phyloP scores from a whole-genome alignment of 805 yeast species.

The Komagataella phaffii region DNA sequence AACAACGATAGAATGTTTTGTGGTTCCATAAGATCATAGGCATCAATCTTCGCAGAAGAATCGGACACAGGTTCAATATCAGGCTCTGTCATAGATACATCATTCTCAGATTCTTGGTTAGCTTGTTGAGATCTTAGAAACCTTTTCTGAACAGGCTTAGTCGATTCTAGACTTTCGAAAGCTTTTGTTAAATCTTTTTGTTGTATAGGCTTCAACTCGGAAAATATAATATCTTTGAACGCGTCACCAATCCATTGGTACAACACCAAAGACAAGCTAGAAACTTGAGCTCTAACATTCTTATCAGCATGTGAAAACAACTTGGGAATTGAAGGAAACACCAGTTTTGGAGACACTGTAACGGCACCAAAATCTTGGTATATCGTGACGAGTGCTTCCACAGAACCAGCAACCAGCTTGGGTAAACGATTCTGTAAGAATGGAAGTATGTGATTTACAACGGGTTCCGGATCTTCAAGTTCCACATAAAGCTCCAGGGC shows the following conservation, averaged over 20 bases:
- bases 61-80: slow-evolving; percentile 23
- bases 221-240: slow-evolving; percentile 44
- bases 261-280: slow-evolving; percentile 51
- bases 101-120: slow-evolving; percentile 17
- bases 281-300: slow-evolving; percentile 72
- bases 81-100: slow-evolving; percentile 13
- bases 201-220: slow-evolving; percentile 80
- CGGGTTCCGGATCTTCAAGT: slow-evolving; percentile 48
- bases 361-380: slow-evolving; percentile 51
- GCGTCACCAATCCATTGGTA: slow-evolving; percentile 63
- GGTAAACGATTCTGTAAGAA: slow-evolving; percentile 54
- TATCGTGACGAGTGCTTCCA: slow-evolving; percentile 41
- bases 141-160: slow-evolving; percentile 38
- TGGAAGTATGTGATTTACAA: slow-evolving; percentile 56
- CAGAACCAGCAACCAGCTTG: slow-evolving; percentile 61
- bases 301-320: slow-evolving; percentile 78
- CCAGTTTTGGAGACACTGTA: slow-evolving; percentile 41
- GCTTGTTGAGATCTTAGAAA: slow-evolving; percentile 39
- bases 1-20: slow-evolving; percentile 51
- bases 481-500: slow-evolving; percentile 54
- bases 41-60: slow-evolving; percentile 30
- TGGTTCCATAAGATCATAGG: slow-evolving; percentile 60
- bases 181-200: slow-evolving; percentile 68
- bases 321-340: slow-evolving; percentile 46
- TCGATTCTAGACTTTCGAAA: slow-evolving; percentile 37